Evolutionary conservation across 768 basidiomycete species (phyloP), one percentile per base, ranked within the genome.

Genomic region (Kwoniella newhampshirensis): DNA sequence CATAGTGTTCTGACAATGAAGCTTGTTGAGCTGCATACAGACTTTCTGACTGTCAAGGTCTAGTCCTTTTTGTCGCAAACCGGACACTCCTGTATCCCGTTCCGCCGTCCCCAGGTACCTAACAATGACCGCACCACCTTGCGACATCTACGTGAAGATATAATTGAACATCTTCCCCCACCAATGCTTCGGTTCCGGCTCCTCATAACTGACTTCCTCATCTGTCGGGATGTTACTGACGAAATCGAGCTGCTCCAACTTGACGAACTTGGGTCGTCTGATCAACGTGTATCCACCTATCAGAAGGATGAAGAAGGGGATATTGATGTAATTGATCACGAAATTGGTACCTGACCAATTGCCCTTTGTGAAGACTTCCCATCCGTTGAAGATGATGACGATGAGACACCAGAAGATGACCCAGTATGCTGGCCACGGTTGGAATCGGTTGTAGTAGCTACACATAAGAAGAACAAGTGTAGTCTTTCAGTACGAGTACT

Each of bases 321-420:
- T 49, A 37, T 42, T 62, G 61, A 71, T 62, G 44, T 68, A 71
- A 0, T 64, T 59, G 18, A 64, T 56, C 44, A 71, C 55, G 42
- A 71, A 68, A 8, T 59, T 49, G 18, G 57, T 50, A 15, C 57
- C 26, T 45, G 54, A 43, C 62, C 64, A 71, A 17, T 32, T 7
- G n/a, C 66, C 66, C n/a, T 43, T 52, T 25, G 67, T 66, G 61
- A 71, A 71, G 51, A 66, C 62, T 52, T 58, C 51, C 62, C 60
- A 71, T 11, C 69, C 70, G 61, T 71, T 71, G 58, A 68, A 64
- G 40, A 71, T 36, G 35, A 67, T 54, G 32, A 65, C 53, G 40
- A 68, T 54, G 27, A 27, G 27, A 18, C 49, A 66, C 62, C 64
- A 69, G 46, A 62, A 48, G 45, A 73, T 61, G 12, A 51, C 57